phyloP scores from a whole-genome alignment of 805 yeast genomes.

The Pichia rugopelliculosa region DNA sequence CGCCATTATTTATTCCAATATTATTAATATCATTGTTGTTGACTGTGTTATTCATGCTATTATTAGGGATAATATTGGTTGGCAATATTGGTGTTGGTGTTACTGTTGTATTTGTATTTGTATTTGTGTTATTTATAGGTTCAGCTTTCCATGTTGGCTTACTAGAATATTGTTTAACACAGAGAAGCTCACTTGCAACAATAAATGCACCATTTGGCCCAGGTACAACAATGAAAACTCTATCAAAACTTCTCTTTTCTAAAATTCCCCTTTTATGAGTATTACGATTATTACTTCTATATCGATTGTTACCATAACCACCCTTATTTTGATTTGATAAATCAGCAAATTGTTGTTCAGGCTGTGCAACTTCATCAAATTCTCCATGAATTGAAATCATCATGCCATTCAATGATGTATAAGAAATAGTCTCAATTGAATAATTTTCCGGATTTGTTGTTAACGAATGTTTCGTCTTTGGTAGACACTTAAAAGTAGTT shows the following conservation, averaged over 20 bases:
- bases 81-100: neutral
- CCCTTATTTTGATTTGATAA: neutral
- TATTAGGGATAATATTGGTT: neutral
- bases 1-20: constrained; percentile 13
- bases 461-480: constrained; percentile 71
- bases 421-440: constrained; percentile 72
- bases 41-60: neutral
- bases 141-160: constrained; percentile 44
- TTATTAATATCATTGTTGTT: neutral
- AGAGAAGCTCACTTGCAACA: constrained; percentile 80
- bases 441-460: constrained; percentile 54
- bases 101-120: constrained; percentile 11
- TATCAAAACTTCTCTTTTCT: constrained; percentile 72
- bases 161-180: constrained; percentile 54
- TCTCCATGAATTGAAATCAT: constrained; percentile 78
- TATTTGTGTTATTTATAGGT: neutral
- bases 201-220: constrained; percentile 62
- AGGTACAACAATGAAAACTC: constrained; percentile 69
- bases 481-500: constrained; percentile 57
- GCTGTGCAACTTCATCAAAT: constrained; percentile 55
- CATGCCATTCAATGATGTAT: constrained; percentile 67
- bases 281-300: constrained; percentile 17
- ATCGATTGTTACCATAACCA: constrained; percentile 7
- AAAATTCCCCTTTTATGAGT: constrained; percentile 27
- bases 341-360: constrained; percentile 12